Conservation (phyloP, 805 yeast genomes). For the Kregervanrija delftensis region DNA sequence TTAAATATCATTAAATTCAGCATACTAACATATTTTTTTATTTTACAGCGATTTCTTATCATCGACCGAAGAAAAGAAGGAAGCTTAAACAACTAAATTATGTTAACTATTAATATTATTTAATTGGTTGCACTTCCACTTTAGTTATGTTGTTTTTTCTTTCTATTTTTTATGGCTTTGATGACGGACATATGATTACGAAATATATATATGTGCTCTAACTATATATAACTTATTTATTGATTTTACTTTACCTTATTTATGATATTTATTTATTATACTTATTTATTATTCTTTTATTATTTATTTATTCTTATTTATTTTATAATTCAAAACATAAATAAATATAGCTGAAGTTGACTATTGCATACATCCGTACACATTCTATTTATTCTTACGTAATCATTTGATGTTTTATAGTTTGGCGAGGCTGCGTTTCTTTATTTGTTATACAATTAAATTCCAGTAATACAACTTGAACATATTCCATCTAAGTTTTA, state of each 20-base stretch:
- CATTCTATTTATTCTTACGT: too few species aligned
- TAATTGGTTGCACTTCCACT: too few species aligned
- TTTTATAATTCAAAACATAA: neutral
- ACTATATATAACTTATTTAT: neutral
- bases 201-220: too few species aligned
- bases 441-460: too few species aligned
- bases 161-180: too few species aligned
- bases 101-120: neutral
- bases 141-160: too few species aligned
- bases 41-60: slow-evolving; percentile 21
- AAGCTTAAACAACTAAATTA: neutral
- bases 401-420: too few species aligned
- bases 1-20: neutral
- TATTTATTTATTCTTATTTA: neutral
- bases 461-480: neutral
- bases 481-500: neutral
- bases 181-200: too few species aligned
- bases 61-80: slow-evolving; percentile 17
- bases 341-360: too few species aligned
- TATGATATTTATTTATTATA: neutral
- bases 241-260: neutral
- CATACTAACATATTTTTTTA: slow-evolving; percentile 3
- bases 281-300: neutral
- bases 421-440: too few species aligned
- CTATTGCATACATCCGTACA: too few species aligned